phyloP scores from a whole-genome alignment of 306 rosid species.

The Clitoria ternatea region DNA sequence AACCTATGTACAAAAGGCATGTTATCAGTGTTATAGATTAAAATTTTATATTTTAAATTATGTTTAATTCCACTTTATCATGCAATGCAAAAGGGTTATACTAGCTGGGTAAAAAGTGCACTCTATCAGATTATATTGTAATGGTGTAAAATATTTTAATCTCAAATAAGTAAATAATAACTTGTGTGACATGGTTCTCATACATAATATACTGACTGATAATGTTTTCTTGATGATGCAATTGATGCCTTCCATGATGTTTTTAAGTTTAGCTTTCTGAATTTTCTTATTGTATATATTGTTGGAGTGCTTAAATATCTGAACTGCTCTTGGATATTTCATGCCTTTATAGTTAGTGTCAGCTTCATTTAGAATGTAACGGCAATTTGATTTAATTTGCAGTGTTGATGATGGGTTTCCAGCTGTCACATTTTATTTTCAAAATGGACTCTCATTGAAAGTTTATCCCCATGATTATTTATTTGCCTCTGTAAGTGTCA shows the following conservation, averaged over 20 bases:
- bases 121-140: background rate
- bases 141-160: background rate
- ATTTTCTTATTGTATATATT: conserved; percentile 7
- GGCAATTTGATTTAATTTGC: conserved; percentile 36
- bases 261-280: conserved; percentile 3
- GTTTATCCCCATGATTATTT: conserved; percentile 94
- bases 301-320: conserved; percentile 11
- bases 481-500: conserved; percentile 68
- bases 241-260: background rate
- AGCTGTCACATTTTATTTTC: conserved; percentile 67
- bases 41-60: too few species aligned
- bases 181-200: background rate
- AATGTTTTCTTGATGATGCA: conserved; percentile 18
- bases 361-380: conserved; percentile 7
- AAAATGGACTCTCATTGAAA: conserved; percentile 78
- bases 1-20: too few species aligned
- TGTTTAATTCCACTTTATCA: too few species aligned
- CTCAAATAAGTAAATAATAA: background rate
- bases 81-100: background rate
- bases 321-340: background rate
- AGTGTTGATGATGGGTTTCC: conserved; percentile 96
- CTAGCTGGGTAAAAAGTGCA: background rate
- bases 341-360: conserved; percentile 15
- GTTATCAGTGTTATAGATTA: too few species aligned
- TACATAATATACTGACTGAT: background rate